Evolutionary conservation across 140 eudicot species (phyloP).

Genomic region (Senecio squalidus): DNA sequence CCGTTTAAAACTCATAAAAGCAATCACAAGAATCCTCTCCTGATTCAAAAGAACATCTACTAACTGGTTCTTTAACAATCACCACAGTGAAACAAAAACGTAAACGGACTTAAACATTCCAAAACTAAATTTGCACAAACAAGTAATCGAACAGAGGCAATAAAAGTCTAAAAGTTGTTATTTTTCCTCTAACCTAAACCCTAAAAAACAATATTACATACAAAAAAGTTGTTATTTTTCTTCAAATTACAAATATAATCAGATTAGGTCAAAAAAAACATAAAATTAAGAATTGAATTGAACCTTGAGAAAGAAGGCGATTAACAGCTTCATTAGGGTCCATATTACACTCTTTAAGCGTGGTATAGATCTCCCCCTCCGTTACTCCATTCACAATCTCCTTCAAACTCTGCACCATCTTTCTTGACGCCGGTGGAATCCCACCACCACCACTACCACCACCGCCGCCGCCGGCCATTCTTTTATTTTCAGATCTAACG

Average conservation of each 20-base stretch:
- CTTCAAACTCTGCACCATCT: constrained; percentile 74
- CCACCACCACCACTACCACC: constrained; percentile 41
- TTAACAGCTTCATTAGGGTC: constrained; percentile 96
- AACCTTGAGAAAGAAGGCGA: constrained; percentile 86
- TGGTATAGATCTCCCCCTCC: constrained; percentile 80
- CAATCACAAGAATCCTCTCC: no score
- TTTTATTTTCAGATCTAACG: constrained; percentile 22
- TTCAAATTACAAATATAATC: neutral
- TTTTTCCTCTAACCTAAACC: neutral
- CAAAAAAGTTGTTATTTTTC: no score
- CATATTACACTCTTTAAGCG: constrained; percentile 86
- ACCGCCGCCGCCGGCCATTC: constrained; percentile 35
- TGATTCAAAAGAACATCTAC: no score
- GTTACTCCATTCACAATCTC: constrained; percentile 76
- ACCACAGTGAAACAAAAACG: no score
- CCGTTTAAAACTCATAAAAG: no score
- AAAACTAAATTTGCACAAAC: no score
- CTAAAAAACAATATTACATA: neutral
- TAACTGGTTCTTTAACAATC: no score
- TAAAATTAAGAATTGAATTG: neutral
- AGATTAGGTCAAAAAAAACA: neutral
- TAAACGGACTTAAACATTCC: no score
- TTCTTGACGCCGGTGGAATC: constrained; percentile 57
- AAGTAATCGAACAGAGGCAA: no score
- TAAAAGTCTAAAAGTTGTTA: no score